phyloP scores from a whole-genome alignment of 352 stramenopile genomes.

The Phytophthora chlamydospora region DNA sequence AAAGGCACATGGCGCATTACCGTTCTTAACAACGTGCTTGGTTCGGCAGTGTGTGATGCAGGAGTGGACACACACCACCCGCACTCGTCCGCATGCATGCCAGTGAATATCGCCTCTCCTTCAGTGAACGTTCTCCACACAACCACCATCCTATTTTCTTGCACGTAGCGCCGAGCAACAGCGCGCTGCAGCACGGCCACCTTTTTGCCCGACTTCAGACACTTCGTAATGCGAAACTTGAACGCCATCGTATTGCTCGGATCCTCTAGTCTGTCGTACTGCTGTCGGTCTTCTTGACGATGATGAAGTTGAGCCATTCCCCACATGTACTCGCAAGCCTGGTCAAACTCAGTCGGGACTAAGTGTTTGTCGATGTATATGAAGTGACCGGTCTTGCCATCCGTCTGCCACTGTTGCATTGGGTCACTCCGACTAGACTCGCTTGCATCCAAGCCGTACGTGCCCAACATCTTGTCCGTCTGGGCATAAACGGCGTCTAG shows the following conservation, averaged over 20 bases:
- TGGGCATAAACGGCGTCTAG: constrained; percentile 2
- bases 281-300: constrained; percentile 16
- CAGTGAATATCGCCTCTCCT: constrained; percentile 23
- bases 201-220: constrained; percentile 3
- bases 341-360: constrained; percentile 5
- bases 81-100: constrained; percentile 28
- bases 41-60: not conserved
- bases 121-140: constrained; percentile 30
- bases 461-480: constrained; percentile 4
- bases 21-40: constrained; percentile 13
- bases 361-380: constrained; percentile 3
- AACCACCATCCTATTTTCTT: constrained; percentile 18
- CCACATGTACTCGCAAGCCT: constrained; percentile 1
- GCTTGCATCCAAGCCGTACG: not conserved
- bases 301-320: not conserved
- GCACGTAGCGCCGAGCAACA: constrained; percentile 16
- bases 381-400: constrained; percentile 4
- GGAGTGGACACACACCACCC: constrained; percentile 17
- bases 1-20: constrained; percentile 25
- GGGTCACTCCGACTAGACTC: not conserved
- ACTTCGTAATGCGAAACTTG: constrained; percentile 23
- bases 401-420: not conserved
- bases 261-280: constrained; percentile 12
- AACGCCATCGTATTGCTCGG: constrained; percentile 19
- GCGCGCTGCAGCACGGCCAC: constrained; percentile 26